phyloP scores from a whole-genome alignment of 352 stramenopile species.

The Phytophthora cryptogea region DNA sequence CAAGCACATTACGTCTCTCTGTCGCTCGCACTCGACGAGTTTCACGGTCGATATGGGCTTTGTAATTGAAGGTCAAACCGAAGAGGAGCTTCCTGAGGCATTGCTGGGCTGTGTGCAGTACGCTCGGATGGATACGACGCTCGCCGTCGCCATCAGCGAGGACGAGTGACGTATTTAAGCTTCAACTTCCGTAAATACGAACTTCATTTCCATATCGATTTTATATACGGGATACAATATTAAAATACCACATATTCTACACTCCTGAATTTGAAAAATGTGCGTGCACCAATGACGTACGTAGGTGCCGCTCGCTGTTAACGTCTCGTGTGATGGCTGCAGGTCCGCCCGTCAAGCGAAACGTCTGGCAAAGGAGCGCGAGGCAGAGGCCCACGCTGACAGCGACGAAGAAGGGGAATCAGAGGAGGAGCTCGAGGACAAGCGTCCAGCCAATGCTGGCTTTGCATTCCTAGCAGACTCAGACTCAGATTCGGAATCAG shows the following conservation, averaged over 20 bases:
- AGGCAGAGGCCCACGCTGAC: constrained; percentile 11
- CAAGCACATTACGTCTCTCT: constrained; percentile 77
- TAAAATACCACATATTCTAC: neutral
- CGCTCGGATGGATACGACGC: constrained; percentile 60
- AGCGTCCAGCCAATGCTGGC: constrained; percentile 52
- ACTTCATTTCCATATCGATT: neutral
- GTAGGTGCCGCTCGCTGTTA: constrained; percentile 1
- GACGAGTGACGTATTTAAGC: constrained; percentile 15
- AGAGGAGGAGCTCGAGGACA: constrained; percentile 57
- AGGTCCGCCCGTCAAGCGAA: constrained; percentile 87
- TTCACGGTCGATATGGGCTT: constrained; percentile 85
- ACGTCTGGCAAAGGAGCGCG: constrained; percentile 50
- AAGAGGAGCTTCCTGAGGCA: constrained; percentile 72
- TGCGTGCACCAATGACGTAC: constrained; percentile 13
- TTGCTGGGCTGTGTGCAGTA: constrained; percentile 80
- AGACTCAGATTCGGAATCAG: constrained; percentile 53
- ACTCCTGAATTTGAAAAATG: constrained; percentile 17
- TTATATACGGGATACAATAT: neutral
- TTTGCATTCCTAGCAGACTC: constrained; percentile 80
- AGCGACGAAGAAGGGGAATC: constrained; percentile 38
- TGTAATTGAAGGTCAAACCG: constrained; percentile 66
- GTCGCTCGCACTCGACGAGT: constrained; percentile 61
- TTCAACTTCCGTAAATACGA: constrained; percentile 8
- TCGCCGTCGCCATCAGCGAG: constrained; percentile 50
- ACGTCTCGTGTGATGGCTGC: constrained; percentile 12